A percentile compares a stretch with the other conserved stretches of the same genome.
These are phyloP conservation scores for Chrysanthemum seticuspe DNA, from an alignment of 129 eudicot species.

Conservation along the genomic window DNA sequence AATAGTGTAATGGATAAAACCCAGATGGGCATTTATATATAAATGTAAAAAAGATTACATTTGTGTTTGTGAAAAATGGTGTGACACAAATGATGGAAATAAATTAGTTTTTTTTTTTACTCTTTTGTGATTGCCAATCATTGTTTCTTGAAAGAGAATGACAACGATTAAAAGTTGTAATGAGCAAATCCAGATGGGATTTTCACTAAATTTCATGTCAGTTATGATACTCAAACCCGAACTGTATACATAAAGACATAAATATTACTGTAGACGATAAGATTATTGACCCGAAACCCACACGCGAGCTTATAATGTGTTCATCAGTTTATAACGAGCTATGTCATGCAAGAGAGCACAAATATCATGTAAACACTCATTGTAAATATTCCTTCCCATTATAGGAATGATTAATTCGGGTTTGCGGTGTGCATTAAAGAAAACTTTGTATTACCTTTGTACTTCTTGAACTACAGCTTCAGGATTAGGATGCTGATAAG, in stretches of 20 bases:
- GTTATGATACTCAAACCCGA: slow-evolving; percentile 15
- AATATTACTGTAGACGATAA: too few species aligned
- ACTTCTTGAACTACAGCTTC: slow-evolving; percentile 45
- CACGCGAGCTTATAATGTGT: too few species aligned
- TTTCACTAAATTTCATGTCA: slow-evolving; percentile 23
- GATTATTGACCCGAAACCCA: background rate
- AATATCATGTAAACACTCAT: too few species aligned
- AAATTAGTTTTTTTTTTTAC: background rate
- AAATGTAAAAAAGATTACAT: background rate
- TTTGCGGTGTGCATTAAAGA: background rate
- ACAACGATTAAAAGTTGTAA: slow-evolving; percentile 20
- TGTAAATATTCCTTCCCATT: too few species aligned
- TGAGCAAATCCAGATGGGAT: slow-evolving; percentile 25
- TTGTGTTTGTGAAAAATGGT: background rate
- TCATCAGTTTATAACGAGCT: too few species aligned
- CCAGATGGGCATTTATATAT: slow-evolving; percentile 23
- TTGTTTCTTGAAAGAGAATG: background rate
- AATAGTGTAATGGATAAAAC: slow-evolving; percentile 20
- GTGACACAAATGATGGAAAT: background rate
- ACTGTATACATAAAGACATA: background rate
- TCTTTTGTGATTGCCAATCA: background rate
- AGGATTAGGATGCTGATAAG: slow-evolving; percentile 41
- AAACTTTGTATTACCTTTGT: slow-evolving; percentile 31
- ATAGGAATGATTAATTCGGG: background rate
- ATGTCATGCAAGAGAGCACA: too few species aligned